Base-by-base conservation (phyloP, 768 basidiomycete species). In the Brasilioporus rufonigricans region DNA sequence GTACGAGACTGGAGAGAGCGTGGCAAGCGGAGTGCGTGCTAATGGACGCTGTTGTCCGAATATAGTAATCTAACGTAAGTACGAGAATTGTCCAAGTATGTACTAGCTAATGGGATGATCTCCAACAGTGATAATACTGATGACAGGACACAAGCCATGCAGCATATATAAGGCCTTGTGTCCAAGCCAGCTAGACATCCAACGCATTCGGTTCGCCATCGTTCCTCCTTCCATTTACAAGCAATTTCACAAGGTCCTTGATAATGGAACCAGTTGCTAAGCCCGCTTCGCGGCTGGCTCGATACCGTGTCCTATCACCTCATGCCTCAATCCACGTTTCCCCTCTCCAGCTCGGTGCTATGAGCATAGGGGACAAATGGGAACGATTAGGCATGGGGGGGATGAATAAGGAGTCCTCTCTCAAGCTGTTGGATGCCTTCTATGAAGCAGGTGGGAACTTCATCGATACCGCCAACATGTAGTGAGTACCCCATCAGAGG, bases 381-480 rank as follows among this genome's bases (percentile, higher is more conserved):
- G 55, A 58, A 0, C 3, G 50, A 5, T 35, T 64, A 1, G 73
- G 74, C 3, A 58, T 74, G 61, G 76, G 77, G 1, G 47, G 53
- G 0, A 77, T 77, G 74, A 58, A 66, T 61, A 80, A 79, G 61
- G 71, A 74, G 38, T 47, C 59, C 5, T 68, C 74, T 10, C 79
- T 80, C 71, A 71, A 77, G 64, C 68, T 81, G 18, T 66, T 81
- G 0, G 74, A 44, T 67, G 74, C 6, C 43, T 61, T 12, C 60
- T 38, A 27, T 27, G 73, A 77, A 19, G 65, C 68, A 0, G 78
- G 79, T 1, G 79, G 80, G 0, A 80, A 80, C 60, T 76, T 78
- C 44, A 77, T 80, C 54, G 78, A 78, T 44, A 79, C 78, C 0
- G 77, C 80, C 5, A 79, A 76, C 55, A 64, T 59, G 62, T 80